Base-by-base conservation (phyloP, 345 rosid species). In the Schrenkiella parvula region DNA sequence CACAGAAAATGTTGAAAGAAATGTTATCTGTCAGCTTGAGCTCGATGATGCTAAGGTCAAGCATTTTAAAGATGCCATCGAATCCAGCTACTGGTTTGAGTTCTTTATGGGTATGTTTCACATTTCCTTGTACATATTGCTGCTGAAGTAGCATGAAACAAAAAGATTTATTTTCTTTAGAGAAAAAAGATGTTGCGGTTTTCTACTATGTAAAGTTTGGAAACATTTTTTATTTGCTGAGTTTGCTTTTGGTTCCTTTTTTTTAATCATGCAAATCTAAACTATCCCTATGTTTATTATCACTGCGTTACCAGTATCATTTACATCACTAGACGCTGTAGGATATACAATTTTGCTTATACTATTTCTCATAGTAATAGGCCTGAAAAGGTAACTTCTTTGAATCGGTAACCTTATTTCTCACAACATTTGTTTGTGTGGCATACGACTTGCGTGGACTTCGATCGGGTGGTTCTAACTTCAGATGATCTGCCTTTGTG, bases 401-500 rank as follows among this genome's bases (percentile, higher is more conserved):
- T 35, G 29, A 29, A 34, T 62, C 18, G 9, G 80, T 79, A 70
- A 56, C 78, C 72, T 68, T 11, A 15, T 72, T 51, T 50, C 70
- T 47, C 83, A 65, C 22, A 26, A 59, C 48, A 13, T 18, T 37
- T 71, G 43, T 64, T 53, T n/a, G 17, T 28, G 47, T 68, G 74
- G 51, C 76, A 44, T 82, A 44, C 75, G 74, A 66, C 66, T 47
- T 53, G 64, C 64, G 57, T 32, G 62, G 76, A 68, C 77, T 47
- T 63, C 37, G 32, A 55, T 61, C 21, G 55, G 75, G 73, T 76
- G 80, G 63, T 75, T 78, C 82, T 76, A 66, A 83, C 59, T 58
- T 73, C 92, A 91, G 96, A 91, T 81, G 97, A 91, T 78, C 88
- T 91, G 81, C 97, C 97, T 70, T 71, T 91, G 73, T 89, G 92